phyloP scores from a whole-genome alignment of 1,284 basidiomycete genomes.

The Cutaneotrichosporon dermatis region DNA sequence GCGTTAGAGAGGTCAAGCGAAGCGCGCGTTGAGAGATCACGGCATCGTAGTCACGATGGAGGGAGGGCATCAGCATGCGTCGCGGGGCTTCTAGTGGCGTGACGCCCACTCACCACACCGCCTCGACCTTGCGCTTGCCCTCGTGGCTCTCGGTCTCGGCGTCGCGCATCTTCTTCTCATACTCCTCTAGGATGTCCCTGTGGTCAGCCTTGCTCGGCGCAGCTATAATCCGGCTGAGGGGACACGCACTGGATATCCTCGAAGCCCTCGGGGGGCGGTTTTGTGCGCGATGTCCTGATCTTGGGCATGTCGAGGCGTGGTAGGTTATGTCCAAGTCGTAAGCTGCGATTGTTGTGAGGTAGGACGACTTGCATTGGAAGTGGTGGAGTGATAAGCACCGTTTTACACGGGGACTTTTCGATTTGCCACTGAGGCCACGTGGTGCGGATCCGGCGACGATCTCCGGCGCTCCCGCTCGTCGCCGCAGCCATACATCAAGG shows the following conservation, averaged over 20 bases:
- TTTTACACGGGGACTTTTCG: too few relatives aligned
- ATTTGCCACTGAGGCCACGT: too few relatives aligned
- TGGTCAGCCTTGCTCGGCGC: constrained; percentile 60
- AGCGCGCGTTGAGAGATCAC: neutral
- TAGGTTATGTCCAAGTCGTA: neutral
- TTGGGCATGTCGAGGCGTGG: constrained; percentile 69
- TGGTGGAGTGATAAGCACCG: neutral
- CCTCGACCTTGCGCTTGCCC: constrained; percentile 94
- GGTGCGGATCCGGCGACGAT: too few relatives aligned
- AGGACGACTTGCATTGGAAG: neutral
- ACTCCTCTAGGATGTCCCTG: constrained; percentile 80
- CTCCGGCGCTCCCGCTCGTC: too few relatives aligned
- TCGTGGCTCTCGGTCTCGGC: constrained; percentile 97
- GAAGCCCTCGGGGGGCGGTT: constrained; percentile 91
- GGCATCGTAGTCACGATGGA: too few relatives aligned
- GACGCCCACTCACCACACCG: constrained; percentile 64
- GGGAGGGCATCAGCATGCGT: neutral
- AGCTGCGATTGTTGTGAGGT: neutral
- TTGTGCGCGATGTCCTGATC: constrained; percentile 89
- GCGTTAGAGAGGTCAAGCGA: too few relatives aligned
- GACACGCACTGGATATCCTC: constrained; percentile 76
- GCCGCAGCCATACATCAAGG: too few relatives aligned
- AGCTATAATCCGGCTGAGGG: too few relatives aligned
- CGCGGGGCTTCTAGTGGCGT: neutral
- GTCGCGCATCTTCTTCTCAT: constrained; percentile 93